Evolutionary conservation across 441 rosid species (phyloP).

Genomic region (Pelargonium citronellum): DNA sequence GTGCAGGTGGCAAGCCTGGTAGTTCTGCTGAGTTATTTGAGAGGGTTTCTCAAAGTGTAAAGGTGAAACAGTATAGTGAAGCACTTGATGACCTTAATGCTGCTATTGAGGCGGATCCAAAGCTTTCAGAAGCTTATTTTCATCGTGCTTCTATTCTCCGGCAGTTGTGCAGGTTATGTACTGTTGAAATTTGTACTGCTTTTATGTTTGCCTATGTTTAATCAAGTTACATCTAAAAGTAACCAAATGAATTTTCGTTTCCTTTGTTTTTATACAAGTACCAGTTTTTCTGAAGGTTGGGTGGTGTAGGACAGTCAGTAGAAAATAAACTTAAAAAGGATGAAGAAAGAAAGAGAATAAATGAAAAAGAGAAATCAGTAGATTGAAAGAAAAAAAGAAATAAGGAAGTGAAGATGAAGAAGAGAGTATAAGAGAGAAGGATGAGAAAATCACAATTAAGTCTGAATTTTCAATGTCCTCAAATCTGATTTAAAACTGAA

Average conservation of each 20-base stretch:
- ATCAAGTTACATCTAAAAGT: neutral
- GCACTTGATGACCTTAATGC: constrained; percentile 86
- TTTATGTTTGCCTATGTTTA: neutral
- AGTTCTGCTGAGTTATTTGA: constrained; percentile 64
- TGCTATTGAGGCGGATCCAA: constrained; percentile 86
- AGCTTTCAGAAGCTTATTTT: constrained; percentile 73
- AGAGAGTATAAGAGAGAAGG: too few species aligned
- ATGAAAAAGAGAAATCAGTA: too few species aligned
- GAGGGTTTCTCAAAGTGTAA: constrained; percentile 69
- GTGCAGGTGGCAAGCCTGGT: constrained; percentile 52
- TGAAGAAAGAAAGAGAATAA: too few species aligned
- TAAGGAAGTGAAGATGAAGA: too few species aligned
- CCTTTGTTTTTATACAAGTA: neutral
- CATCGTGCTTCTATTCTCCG: constrained; percentile 74
- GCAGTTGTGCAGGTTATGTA: constrained; percentile 72
- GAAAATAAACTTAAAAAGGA: too few species aligned
- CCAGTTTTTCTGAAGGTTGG: neutral
- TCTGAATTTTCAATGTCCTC: too few species aligned
- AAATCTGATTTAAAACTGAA: too few species aligned
- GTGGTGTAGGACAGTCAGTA: too few species aligned
- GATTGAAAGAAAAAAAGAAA: too few species aligned
- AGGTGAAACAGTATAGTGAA: constrained; percentile 66
- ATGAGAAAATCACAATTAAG: too few species aligned
- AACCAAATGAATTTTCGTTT: neutral
- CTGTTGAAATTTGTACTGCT: neutral